Evolutionary conservation across 2,329 filamentous ascomycete genomes (phyloP), one percentile per base, ranked within the genome.

Genomic region (Colletotrichum tropicicola): DNA sequence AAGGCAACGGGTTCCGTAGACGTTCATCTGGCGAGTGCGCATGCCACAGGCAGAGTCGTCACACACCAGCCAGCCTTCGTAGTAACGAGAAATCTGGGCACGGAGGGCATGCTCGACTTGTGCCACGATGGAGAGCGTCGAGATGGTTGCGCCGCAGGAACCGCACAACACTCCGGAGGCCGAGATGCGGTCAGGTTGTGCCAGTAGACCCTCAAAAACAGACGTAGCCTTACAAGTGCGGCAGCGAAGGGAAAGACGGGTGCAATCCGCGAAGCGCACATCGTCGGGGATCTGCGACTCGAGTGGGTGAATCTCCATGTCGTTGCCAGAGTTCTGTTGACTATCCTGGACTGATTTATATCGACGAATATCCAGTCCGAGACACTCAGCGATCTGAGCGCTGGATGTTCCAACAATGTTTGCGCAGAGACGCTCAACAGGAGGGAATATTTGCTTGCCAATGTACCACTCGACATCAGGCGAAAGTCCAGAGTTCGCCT

Each of bases 381-480:
- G 88, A 75, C 96, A 97, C 75, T 98, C 94, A 2, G 96, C 96
- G 9, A 99, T 86, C 69, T 94, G 90, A 2, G 93, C 89, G 7
- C 95, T 92, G 68, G 97, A 97, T 2, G 96, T 99, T 64, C 96
- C 96, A 13, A 89, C 88, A 72, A 99, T 98, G 65, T 97, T 97
- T 66, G 95, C 96, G 76, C 96, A 99, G 21, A 99, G 89, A 85
- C 96, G 93, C 81, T 99, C 96, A 25, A 99, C 96, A 0, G 96
- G 96, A 10, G 96, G 96, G 79, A 99, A 93, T 64, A 99, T 98
- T 78, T 99, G 96, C 83, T 99, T 99, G 82, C 93, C 91, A 39
- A 99, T 88, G 77, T 99, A 99, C 87, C 94, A 98, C 75, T 99
- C 96, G n/a, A 98, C 87, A 73, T 99, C 96, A 2, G 94, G 93